Evolutionary conservation across 345 rosid genomes (phyloP).

Genomic region (Murraya paniculata): DNA sequence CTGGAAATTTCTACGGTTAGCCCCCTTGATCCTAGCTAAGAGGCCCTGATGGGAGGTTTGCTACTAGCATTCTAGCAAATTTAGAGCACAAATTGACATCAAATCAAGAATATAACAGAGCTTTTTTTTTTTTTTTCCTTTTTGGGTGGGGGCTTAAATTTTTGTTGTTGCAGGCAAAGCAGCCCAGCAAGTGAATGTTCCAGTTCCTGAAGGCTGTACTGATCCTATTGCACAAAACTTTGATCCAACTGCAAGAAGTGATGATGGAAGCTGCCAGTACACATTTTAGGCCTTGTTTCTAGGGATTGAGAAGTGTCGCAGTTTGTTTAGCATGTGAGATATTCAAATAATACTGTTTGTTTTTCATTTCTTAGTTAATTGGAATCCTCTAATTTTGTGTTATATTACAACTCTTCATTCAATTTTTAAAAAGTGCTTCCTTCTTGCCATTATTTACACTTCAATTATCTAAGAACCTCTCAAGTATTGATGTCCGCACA

Average conservation of each 20-base stretch:
- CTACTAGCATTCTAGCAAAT: not conserved
- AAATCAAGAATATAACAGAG: not conserved
- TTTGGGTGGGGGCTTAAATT: not conserved
- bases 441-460: not conserved
- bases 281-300: slow-evolving; percentile 20
- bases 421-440: not conserved
- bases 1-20: slow-evolving; percentile 82
- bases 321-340: slow-evolving; percentile 11
- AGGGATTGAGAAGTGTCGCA: not conserved
- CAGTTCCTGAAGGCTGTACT: slow-evolving; percentile 87
- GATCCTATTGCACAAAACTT: slow-evolving; percentile 63
- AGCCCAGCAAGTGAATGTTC: slow-evolving; percentile 71
- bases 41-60: slow-evolving; percentile 41
- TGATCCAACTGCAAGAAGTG: slow-evolving; percentile 95
- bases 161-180: slow-evolving; percentile 61
- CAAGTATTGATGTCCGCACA: too few relatives aligned
- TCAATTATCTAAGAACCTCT: not conserved
- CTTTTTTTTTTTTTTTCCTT: not conserved
- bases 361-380: slow-evolving; percentile 7
- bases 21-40: slow-evolving; percentile 28
- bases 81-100: not conserved
- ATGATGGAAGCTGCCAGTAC: slow-evolving; percentile 83
- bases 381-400: slow-evolving; percentile 24
- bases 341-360: slow-evolving; percentile 3
- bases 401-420: slow-evolving; percentile 3